phyloP scores from a whole-genome alignment of 2,329 filamentous ascomycete genomes.

The Rachicladosporium sp. region DNA sequence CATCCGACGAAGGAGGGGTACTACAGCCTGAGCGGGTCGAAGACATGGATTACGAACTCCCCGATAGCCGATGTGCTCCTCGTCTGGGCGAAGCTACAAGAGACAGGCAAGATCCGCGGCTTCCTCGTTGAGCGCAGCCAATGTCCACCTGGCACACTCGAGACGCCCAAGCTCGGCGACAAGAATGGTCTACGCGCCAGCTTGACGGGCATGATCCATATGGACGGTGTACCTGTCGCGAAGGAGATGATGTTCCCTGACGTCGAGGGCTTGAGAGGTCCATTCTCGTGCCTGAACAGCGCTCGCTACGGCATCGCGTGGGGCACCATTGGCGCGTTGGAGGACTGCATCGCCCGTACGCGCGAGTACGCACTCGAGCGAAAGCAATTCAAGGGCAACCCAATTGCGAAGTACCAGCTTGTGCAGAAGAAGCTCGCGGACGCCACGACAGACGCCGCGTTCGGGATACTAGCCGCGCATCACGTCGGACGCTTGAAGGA shows the following conservation, averaged over 20 bases:
- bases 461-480: slow-evolving; percentile 75
- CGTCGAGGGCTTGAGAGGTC: slow-evolving; percentile 73
- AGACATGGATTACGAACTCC: slow-evolving; percentile 95
- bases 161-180: slow-evolving; percentile 84
- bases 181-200: slow-evolving; percentile 90
- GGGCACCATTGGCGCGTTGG: slow-evolving; percentile 84
- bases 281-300: slow-evolving; percentile 89
- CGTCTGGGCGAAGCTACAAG: slow-evolving; percentile 86
- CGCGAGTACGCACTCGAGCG: slow-evolving; percentile 82
- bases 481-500: slow-evolving; percentile 93
- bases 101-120: slow-evolving; percentile 85
- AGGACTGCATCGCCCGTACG: slow-evolving; percentile 75
- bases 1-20: slow-evolving; percentile 77
- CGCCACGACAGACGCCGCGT: slow-evolving; percentile 79
- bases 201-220: slow-evolving; percentile 94
- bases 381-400: slow-evolving; percentile 93
- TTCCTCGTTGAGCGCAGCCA: slow-evolving; percentile 79
- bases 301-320: slow-evolving; percentile 89
- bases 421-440: slow-evolving; percentile 96
- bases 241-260: slow-evolving; percentile 88
- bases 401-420: slow-evolving; percentile 88
- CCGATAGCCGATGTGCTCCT: slow-evolving; percentile 76
- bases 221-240: slow-evolving; percentile 81
- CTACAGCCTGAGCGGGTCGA: slow-evolving; percentile 64
- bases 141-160: slow-evolving; percentile 76